Base-by-base conservation (phyloP, 352 stramenopile species). In the Phytophthora boehmeriae region DNA sequence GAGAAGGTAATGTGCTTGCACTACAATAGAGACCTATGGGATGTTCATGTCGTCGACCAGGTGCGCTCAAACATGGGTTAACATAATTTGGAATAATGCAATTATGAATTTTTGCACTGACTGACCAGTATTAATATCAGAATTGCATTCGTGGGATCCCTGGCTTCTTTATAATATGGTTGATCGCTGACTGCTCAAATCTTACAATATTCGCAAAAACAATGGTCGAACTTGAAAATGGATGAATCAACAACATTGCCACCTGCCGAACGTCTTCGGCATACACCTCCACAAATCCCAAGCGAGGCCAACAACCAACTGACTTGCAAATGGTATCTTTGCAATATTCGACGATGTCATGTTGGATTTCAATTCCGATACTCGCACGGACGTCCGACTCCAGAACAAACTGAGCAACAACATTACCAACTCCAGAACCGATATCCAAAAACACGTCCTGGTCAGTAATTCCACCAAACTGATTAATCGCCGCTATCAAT, bases 341-440 rank as follows among this genome's bases (percentile, higher is more conserved):
- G 35, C 5, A 8, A 17, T 5, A 32, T 30, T 28, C 16, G 14
- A 43, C 39, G 25, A 62, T 19, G 1, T 62, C 35, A 32, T 55
- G 46, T 34, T 62, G 44, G 9, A 62, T 35, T 22, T 45, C 54
- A n/a, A n/a, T n/a, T n/a, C n/a, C n/a, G n/a, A n/a, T n/a, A n/a
- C n/a, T n/a, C n/a, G n/a, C n/a, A n/a, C n/a, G 48, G 35, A 46
- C 41, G 13, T n/a, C 17, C 2, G 44, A 43, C 34, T 47, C 32
- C 46, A 62, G 44, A 6, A 23, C 35, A 14, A 62, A 19, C 10
- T 62, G 44, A 20, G 39, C 34, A 49, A 3, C 13, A 6, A 53
- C 17, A 19, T 53, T 53, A 1, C 54, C 43, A 22, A 62, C 49
- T 5, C 43, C 54, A 46, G 20, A 36, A 0, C 43, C 54, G 41